Percentiles rank a stretch among this genome's conserved stretches.
phyloP scores from a whole-genome alignment of 2,329 filamentous ascomycete species.

The Penicillium sp. region DNA sequence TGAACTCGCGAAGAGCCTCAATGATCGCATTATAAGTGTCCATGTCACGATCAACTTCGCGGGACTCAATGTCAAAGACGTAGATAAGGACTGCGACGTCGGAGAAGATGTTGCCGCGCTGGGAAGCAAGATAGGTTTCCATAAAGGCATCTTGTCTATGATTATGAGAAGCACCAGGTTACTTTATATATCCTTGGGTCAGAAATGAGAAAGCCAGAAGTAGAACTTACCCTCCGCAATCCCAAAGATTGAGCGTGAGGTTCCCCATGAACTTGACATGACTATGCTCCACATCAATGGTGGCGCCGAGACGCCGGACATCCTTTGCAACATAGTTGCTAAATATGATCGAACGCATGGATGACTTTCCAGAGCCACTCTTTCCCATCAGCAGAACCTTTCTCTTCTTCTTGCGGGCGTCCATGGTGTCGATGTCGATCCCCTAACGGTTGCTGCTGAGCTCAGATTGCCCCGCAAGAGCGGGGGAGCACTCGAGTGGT shows the following conservation, averaged over 20 bases:
- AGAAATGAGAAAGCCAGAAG: not conserved
- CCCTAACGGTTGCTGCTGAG: constrained; percentile 18
- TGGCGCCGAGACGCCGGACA: constrained; percentile 87
- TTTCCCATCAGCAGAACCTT: constrained; percentile 92
- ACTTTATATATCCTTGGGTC: not conserved
- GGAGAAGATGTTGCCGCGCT: constrained; percentile 94
- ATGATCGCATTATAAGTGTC: constrained; percentile 92
- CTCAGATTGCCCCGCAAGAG: constrained; percentile 29
- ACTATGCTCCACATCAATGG: constrained; percentile 97
- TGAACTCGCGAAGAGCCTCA: constrained; percentile 84
- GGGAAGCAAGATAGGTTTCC: constrained; percentile 95
- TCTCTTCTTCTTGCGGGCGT: constrained; percentile 70
- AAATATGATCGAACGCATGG: constrained; percentile 98
- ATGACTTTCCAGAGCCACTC: constrained; percentile 95
- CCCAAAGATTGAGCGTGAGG: constrained; percentile 95
- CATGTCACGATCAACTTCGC: constrained; percentile 90
- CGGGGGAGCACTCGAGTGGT: constrained; percentile 21
- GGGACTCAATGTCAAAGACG: constrained; percentile 97
- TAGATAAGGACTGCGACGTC: constrained; percentile 98
- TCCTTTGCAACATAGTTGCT: constrained; percentile 98
- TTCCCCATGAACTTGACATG: constrained; percentile 99
- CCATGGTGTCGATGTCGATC: constrained; percentile 39
- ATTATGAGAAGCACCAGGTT: not conserved
- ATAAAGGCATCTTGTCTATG: constrained; percentile 93
- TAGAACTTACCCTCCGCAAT: constrained; percentile 78